phyloP scores from a whole-genome alignment of 495 filamentous ascomycete genomes.

The Trichoderma orchidacearum region DNA sequence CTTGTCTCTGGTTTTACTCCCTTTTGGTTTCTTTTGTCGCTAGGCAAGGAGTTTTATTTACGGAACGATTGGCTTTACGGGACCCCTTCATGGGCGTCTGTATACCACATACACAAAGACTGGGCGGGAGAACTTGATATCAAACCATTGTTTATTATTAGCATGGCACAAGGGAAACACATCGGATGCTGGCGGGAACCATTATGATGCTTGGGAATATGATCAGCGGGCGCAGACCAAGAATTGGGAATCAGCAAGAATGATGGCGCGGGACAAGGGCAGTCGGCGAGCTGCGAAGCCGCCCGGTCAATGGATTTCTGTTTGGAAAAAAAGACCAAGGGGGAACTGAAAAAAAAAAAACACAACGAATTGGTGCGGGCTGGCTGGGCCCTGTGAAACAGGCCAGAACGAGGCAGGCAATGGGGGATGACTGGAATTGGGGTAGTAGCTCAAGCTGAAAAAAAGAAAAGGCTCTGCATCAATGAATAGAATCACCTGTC shows the following conservation, averaged over 20 bases:
- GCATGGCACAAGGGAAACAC: background rate
- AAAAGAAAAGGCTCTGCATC: background rate
- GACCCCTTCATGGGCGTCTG: background rate
- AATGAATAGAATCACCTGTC: background rate
- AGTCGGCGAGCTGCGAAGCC: background rate
- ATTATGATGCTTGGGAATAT: background rate
- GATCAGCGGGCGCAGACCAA: background rate
- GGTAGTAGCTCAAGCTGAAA: background rate
- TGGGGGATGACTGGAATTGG: background rate
- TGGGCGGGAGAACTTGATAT: constrained; percentile 1
- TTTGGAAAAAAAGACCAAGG: background rate
- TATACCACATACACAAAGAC: background rate
- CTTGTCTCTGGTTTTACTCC: too few species aligned
- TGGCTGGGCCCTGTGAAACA: too few species aligned
- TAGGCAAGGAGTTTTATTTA: background rate
- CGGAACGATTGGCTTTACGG: background rate
- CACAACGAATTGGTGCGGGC: background rate
- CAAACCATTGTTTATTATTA: background rate
- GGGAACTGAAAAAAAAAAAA: background rate
- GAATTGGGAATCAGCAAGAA: background rate
- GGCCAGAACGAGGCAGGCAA: background rate
- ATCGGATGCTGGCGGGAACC: background rate
- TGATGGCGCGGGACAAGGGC: background rate
- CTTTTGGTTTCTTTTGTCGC: background rate
- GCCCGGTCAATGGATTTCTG: background rate